phyloP scores from a whole-genome alignment of 805 yeast genomes.

The Yamadazyma olivae region DNA sequence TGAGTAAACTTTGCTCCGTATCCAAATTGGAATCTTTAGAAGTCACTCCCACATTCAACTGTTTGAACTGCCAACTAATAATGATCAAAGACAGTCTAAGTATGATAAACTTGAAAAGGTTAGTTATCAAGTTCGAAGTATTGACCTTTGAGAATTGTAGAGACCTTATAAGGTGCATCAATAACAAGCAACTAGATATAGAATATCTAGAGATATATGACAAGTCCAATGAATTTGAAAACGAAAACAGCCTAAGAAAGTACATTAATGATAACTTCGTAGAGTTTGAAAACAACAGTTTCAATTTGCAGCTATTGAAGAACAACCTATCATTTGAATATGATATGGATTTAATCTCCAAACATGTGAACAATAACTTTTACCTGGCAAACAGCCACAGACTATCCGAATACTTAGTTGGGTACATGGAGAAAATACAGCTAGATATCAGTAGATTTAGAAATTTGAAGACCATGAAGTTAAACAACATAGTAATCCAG shows the following conservation, averaged over 20 bases:
- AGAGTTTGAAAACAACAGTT: constrained; percentile 7
- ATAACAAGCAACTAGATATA: constrained; percentile 11
- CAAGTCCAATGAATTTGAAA: constrained; percentile 13
- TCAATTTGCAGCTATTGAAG: constrained; percentile 4
- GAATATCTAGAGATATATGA: constrained; percentile 13
- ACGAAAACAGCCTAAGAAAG: constrained; percentile 14
- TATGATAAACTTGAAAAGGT: constrained; percentile 8
- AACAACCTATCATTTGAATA: constrained; percentile 1
- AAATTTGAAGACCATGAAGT: not conserved
- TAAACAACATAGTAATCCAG: not conserved
- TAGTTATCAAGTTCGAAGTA: constrained; percentile 15
- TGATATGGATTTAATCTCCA: not conserved
- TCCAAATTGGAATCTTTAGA: constrained; percentile 9
- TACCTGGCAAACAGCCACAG: constrained; percentile 1
- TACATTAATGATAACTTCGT: constrained; percentile 3
- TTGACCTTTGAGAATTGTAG: constrained; percentile 9
- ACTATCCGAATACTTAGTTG: not conserved
- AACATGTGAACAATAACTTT: not conserved
- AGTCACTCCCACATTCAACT: constrained; percentile 18
- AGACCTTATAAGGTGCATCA: constrained; percentile 8
- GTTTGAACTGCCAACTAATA: constrained; percentile 18
- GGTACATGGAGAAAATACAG: not conserved
- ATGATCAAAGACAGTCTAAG: constrained; percentile 7
- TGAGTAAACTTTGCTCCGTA: constrained; percentile 9
- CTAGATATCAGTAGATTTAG: not conserved